Conservation (phyloP, 169 alveolate species). For the Perkinsus marinus region DNA sequence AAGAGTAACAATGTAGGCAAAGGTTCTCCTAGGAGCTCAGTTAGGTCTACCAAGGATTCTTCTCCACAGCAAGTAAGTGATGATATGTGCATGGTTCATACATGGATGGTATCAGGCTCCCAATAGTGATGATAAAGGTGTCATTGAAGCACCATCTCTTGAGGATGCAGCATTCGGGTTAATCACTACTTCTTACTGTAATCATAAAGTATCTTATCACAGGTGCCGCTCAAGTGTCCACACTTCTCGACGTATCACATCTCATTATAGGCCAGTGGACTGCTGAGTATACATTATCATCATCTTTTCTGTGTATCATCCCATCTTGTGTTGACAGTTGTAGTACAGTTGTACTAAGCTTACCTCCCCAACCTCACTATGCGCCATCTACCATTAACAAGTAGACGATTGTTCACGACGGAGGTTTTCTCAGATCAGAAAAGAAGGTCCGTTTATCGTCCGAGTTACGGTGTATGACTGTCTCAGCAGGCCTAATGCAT, state of each 20-base stretch:
- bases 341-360: no score
- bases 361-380: no score
- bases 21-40: neutral
- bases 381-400: neutral
- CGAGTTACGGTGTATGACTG: neutral
- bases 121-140: neutral
- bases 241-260: neutral
- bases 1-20: neutral
- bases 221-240: neutral
- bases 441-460: neutral
- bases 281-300: neutral
- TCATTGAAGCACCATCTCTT: neutral
- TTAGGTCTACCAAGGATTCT: neutral
- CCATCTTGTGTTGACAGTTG: no score
- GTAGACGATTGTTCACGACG: neutral
- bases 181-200: neutral
- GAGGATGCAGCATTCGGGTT: neutral
- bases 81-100: no score
- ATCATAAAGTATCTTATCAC: neutral
- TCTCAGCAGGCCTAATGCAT: neutral
- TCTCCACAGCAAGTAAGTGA: neutral
- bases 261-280: neutral
- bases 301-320: no score
- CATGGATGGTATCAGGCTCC: no score
- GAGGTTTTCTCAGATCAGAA: neutral